Evolutionary conservation across 2,329 filamentous ascomycete genomes (phyloP).

Genomic region (Colletotrichum neosansevieriae): DNA sequence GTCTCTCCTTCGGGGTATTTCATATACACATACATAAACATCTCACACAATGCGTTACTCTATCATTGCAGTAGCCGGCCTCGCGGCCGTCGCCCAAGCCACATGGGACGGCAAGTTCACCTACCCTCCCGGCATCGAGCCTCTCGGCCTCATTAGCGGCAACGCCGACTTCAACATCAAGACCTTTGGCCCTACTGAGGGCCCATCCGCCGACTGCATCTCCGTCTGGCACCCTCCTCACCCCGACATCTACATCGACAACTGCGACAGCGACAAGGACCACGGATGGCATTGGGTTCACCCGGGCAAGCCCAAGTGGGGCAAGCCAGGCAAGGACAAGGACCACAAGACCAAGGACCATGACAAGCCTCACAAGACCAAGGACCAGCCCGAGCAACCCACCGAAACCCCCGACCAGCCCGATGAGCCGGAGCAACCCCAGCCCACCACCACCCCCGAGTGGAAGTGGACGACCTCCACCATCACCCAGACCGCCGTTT

Average conservation of each 20-base stretch:
- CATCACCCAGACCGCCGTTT: conserved; percentile 53
- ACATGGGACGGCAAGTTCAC: conserved; percentile 41
- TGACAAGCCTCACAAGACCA: conserved; percentile 19
- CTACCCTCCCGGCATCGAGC: conserved; percentile 43
- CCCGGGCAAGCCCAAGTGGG: conserved; percentile 44
- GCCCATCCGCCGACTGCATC: conserved; percentile 45
- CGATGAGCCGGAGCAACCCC: conserved; percentile 20
- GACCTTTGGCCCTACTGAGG: conserved; percentile 42
- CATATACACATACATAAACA: conserved; percentile 18
- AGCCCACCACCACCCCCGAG: conserved; percentile 42
- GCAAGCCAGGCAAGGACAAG: conserved; percentile 30
- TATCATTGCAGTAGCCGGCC: conserved; percentile 39
- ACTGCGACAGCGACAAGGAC: conserved; percentile 48
- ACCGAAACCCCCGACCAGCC: not conserved
- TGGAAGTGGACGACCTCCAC: conserved; percentile 57
- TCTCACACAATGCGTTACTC: conserved; percentile 39
- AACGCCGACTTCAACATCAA: conserved; percentile 32
- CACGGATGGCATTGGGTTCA: conserved; percentile 53
- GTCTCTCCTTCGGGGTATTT: conserved; percentile 2
- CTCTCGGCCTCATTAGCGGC: conserved; percentile 25
- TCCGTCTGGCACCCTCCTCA: conserved; percentile 54
- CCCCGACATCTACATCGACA: conserved; percentile 51
- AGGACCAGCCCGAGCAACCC: conserved; percentile 13
- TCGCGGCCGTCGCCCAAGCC: conserved; percentile 38
- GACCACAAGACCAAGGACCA: conserved; percentile 11